Evolutionary conservation across 192 early-diverging fungal genomes (phyloP).

Genomic region (Entomortierella beljakovae): DNA sequence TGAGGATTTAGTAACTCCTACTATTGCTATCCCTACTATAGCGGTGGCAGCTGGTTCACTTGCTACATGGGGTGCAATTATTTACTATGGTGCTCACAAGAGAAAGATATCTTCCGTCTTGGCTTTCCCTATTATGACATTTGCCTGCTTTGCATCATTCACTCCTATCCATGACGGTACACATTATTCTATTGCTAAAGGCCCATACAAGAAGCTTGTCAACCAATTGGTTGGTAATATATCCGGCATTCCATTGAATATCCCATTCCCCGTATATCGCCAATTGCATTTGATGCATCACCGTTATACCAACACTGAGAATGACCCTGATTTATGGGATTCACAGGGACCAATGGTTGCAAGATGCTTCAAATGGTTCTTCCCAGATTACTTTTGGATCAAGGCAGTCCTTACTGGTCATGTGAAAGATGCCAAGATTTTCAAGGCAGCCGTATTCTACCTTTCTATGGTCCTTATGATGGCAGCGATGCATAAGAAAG

Average conservation of each 20-base stretch:
- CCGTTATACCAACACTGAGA: constrained; percentile 37
- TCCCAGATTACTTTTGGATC: constrained; percentile 38
- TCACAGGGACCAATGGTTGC: constrained; percentile 27
- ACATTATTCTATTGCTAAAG: constrained; percentile 41
- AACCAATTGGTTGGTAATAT: constrained; percentile 40
- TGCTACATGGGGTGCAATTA: constrained; percentile 17
- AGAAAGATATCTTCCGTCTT: constrained; percentile 23
- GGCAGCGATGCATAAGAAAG: constrained; percentile 15
- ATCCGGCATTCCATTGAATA: constrained; percentile 16
- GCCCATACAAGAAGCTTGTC: constrained; percentile 25
- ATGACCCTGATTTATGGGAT: constrained; percentile 43
- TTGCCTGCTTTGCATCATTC: constrained; percentile 38
- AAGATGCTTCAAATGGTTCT: constrained; percentile 44
- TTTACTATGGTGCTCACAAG: constrained; percentile 43
- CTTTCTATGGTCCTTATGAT: constrained; percentile 7
- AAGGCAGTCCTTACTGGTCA: constrained; percentile 2
- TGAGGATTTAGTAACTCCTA: constrained; percentile 45
- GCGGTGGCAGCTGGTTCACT: constrained; percentile 34
- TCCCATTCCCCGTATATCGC: constrained; percentile 28
- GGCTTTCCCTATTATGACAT: constrained; percentile 39
- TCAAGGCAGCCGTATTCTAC: constrained; percentile 19
- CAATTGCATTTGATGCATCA: constrained; percentile 44
- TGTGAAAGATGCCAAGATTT: constrained; percentile 6
- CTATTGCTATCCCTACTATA: constrained; percentile 38
- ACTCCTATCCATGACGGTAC: constrained; percentile 47